These are phyloP conservation scores for Aspergillus sp. DNA, from an alignment of 2,329 filamentous ascomycete genomes.

Conservation along the genomic window DNA sequence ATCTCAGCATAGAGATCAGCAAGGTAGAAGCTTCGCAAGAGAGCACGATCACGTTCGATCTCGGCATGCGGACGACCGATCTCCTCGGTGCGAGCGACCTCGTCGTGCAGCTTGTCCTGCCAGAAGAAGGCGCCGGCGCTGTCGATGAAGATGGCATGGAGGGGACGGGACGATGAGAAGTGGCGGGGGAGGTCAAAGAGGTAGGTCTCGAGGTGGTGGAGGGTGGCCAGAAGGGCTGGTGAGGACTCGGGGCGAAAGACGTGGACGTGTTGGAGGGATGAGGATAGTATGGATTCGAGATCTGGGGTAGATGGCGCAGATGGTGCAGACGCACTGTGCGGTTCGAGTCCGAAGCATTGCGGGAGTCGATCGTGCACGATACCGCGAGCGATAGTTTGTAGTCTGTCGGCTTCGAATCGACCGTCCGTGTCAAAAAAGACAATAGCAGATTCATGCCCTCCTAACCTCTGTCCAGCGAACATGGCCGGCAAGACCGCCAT, in stretches of 20 bases:
- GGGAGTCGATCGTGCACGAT: slow-evolving; percentile 24
- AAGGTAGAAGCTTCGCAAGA: slow-evolving; percentile 30
- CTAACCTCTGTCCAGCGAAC: slow-evolving; percentile 30
- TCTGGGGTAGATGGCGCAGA: slow-evolving; percentile 8
- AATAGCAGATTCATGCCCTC: slow-evolving; percentile 51
- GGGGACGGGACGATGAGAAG: slow-evolving; percentile 44
- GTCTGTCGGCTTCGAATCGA: slow-evolving; percentile 52
- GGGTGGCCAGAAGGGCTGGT: slow-evolving; percentile 49
- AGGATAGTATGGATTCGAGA: slow-evolving; percentile 31
- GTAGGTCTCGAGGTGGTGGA: slow-evolving; percentile 50
- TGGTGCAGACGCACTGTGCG: background rate
- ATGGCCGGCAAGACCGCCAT: slow-evolving; percentile 50
- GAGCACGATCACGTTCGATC: slow-evolving; percentile 26
- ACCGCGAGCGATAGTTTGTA: slow-evolving; percentile 35
- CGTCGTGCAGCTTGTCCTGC: slow-evolving; percentile 49
- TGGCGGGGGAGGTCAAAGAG: slow-evolving; percentile 49
- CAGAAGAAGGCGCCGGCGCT: slow-evolving; percentile 57
- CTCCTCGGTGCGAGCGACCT: slow-evolving; percentile 42
- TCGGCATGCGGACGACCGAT: slow-evolving; percentile 31
- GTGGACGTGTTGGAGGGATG: slow-evolving; percentile 55
- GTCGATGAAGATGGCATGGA: slow-evolving; percentile 56
- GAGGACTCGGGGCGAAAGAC: slow-evolving; percentile 58
- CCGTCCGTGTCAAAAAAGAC: slow-evolving; percentile 58
- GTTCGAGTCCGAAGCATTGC: background rate
- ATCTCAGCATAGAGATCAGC: slow-evolving; percentile 32